Conservation (phyloP, 352 stramenopile genomes). For the Globisporangium cylindrosporum region DNA sequence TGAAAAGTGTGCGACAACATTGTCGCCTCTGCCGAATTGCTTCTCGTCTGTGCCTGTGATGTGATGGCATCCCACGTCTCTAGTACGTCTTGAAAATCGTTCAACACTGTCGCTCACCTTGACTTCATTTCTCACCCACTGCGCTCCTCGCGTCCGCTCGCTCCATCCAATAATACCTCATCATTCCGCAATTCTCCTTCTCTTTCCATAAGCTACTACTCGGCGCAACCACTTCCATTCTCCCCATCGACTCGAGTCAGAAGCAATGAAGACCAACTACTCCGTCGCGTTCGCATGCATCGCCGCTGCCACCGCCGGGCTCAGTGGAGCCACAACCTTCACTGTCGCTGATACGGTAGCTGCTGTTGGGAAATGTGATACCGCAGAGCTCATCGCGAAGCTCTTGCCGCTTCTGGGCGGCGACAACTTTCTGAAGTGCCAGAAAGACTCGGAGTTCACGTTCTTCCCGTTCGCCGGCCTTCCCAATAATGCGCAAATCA, state of each 20-base stretch:
- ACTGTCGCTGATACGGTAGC: not conserved
- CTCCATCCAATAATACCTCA: not conserved
- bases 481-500: not conserved
- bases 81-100: not conserved
- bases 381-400: not conserved
- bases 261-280: not conserved
- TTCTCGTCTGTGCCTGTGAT: not conserved
- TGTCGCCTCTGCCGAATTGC: not conserved
- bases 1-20: not conserved
- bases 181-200: not conserved
- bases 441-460: not conserved
- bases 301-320: too few species aligned
- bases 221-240: not conserved
- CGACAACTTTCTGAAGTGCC: not conserved
- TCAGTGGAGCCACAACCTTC: not conserved
- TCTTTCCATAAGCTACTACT: not conserved
- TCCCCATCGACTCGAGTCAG: not conserved
- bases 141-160: too few species aligned
- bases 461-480: not conserved
- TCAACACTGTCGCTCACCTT: not conserved
- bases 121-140: not conserved
- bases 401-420: not conserved
- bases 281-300: not conserved
- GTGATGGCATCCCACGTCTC: not conserved
- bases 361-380: not conserved